A percentile compares a stretch with the other conserved stretches of the same genome.
phyloP scores from a whole-genome alignment of 225 moss, liverwort and hornwort species.

The Climacium dendroides region DNA sequence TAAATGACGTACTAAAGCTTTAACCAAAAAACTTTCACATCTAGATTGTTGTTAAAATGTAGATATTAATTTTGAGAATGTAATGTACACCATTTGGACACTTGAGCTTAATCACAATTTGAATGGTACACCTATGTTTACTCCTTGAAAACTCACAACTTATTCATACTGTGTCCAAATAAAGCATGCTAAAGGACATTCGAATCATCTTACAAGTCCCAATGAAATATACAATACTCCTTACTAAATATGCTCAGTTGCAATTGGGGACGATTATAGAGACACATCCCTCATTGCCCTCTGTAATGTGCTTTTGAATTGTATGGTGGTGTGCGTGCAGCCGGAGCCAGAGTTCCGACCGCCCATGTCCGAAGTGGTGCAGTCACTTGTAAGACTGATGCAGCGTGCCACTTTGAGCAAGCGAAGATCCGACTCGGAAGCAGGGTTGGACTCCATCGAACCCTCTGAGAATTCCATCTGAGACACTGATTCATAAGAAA shows the following conservation, averaged over 20 bases:
- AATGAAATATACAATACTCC: not conserved
- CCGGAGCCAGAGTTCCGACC: conserved; percentile 80
- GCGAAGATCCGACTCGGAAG: conserved; percentile 28
- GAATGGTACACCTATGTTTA: not conserved
- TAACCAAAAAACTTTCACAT: not conserved
- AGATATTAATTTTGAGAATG: not conserved
- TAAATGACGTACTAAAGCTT: not conserved
- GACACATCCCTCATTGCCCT: not conserved
- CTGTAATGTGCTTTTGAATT: not conserved
- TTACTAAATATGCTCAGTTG: not conserved
- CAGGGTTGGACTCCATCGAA: conserved; percentile 2
- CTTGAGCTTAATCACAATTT: not conserved
- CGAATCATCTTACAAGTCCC: not conserved
- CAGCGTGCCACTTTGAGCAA: conserved; percentile 69
- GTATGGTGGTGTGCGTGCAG: not conserved
- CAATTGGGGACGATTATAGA: not conserved
- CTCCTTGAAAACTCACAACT: no score
- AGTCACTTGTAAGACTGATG: conserved; percentile 62
- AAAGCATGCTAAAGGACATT: not conserved
- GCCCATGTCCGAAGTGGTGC: conserved; percentile 78
- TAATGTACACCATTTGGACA: accelerated
- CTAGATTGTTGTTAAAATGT: not conserved
- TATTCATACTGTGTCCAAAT: not conserved
- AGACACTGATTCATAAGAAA: not conserved
- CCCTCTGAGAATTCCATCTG: conserved; percentile 10